Conservation (phyloP, 1,284 basidiomycete genomes). For the Stereum hirsutum region DNA sequence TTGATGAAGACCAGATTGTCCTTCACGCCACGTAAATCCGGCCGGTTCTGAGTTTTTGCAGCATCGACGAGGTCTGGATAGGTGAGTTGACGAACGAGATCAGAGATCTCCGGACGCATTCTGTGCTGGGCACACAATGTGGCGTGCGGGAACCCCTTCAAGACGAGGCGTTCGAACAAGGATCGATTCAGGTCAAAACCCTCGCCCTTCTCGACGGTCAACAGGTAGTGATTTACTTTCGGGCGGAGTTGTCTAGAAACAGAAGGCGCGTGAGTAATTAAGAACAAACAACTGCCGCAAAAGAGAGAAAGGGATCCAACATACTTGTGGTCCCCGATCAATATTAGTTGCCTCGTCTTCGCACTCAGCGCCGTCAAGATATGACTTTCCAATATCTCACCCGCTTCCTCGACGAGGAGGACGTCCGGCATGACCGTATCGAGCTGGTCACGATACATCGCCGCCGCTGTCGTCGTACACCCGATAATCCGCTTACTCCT, state of each 20-base stretch:
- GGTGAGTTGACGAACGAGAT: conserved; percentile 45
- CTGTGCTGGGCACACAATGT: conserved; percentile 49
- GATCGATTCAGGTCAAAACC: conserved; percentile 56
- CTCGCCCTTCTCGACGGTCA: conserved; percentile 59
- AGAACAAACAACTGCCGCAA: conserved; percentile 3
- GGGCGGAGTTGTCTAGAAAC: conserved; percentile 56
- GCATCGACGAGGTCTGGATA: conserved; percentile 57
- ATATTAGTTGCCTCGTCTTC: conserved; percentile 40
- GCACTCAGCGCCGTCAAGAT: conserved; percentile 43
- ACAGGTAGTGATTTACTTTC: conserved; percentile 51
- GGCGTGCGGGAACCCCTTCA: conserved; percentile 48
- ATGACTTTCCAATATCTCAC: conserved; percentile 62
- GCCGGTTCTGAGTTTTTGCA: conserved; percentile 33
- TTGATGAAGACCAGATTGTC: conserved; percentile 53
- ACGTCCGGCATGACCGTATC: conserved; percentile 36
- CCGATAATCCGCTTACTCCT: conserved; percentile 48
- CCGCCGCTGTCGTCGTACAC: conserved; percentile 60
- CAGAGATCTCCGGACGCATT: conserved; percentile 62
- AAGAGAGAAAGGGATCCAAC: no score
- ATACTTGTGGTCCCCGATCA: conserved; percentile 66
- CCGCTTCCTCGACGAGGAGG: conserved; percentile 59
- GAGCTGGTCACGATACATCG: conserved; percentile 42
- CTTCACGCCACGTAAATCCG: conserved; percentile 41
- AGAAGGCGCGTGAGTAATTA: no score
- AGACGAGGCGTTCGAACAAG: conserved; percentile 55